These are phyloP conservation scores for Cryptosporidium sp. DNA, from an alignment of 169 alveolate genomes.

Conservation along the genomic window DNA sequence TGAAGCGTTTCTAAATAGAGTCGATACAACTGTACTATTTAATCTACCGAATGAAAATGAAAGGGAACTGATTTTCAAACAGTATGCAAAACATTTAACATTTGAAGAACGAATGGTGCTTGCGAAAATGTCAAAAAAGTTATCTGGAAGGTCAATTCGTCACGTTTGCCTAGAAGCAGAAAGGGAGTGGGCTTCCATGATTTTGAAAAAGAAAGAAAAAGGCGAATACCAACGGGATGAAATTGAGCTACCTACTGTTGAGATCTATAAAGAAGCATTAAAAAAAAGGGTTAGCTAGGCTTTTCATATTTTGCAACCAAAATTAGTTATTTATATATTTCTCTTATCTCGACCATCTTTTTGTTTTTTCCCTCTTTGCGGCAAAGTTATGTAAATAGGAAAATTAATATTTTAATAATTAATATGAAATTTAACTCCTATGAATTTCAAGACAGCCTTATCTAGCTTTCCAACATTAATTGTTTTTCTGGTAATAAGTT, in stretches of 20 bases:
- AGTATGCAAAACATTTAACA: constrained; percentile 86
- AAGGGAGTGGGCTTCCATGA: constrained; percentile 88
- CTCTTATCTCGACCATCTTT: not conserved
- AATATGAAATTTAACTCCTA: constrained; percentile 33
- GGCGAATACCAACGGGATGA: constrained; percentile 25
- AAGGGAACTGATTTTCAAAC: constrained; percentile 83
- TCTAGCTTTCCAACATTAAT: not conserved
- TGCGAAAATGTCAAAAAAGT: constrained; percentile 79
- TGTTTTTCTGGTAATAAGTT: not conserved
- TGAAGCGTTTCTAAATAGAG: constrained; percentile 84
- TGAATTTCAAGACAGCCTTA: constrained; percentile 2
- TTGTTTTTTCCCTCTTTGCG: constrained; percentile 8
- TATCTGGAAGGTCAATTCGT: constrained; percentile 86
- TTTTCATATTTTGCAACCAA: not conserved
- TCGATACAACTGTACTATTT: constrained; percentile 83
- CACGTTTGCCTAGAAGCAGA: constrained; percentile 90
- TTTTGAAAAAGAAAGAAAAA: constrained; percentile 82
- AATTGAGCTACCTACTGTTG: constrained; percentile 34
- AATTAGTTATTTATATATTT: no score
- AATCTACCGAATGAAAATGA: constrained; percentile 84
- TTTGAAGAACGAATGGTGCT: constrained; percentile 78
- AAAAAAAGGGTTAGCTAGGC: constrained; percentile 17
- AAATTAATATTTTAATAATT: not conserved
- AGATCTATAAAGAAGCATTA: constrained; percentile 46
- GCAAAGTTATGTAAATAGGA: not conserved